Evolutionary conservation across 1,139 yeast genomes (phyloP), one percentile per base, ranked within the genome.

Genomic region (Yamadazyma sp.): DNA sequence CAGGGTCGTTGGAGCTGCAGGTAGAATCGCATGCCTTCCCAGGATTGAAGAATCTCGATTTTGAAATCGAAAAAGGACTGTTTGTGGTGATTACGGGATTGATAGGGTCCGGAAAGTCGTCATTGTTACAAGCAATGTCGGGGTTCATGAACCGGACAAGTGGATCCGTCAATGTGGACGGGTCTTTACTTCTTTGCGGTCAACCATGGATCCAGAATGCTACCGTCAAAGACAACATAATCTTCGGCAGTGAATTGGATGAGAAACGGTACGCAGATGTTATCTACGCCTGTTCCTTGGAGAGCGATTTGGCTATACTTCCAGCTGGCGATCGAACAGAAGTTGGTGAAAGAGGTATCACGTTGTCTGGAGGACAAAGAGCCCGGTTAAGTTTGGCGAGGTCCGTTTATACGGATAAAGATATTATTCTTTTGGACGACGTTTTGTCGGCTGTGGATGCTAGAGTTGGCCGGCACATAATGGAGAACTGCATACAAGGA

Each of bases 51-150:
- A 54, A 76, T 38, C 54, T 81, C 30, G 56, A 73, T 42, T 51
- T 82, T 14, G 41, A 54, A 0, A 61, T 82, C 34, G 53, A 61
- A 31, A 66, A 68, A 41, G 85, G 85, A n/a, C 87, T 82, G 53
- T 79, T 85, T 45, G 64, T 83, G 6, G 82, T 82, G 39, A 67
- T 85, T 9, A 81, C 87, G 2, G 92, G 92, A 24, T 54, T 78
- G 6, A 80, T 83, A 51, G 92, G 92, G 2, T 70, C 86, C 0
- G 94, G 94, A 34, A 85, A 85, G 51, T 68, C 86, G 0, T 79
- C 88, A 2, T 61, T 85, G 33, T 63, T 49, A 27, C 44, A 39
- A 34, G 86, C 86, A 0, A 55, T 83, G 20, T 63, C 79, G 4
- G 88, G 89, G 1, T 64, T 69, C 39, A 78, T 78, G 83, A 67